Percentiles rank a stretch among this genome's conserved stretches.
Evolutionary conservation across 768 basidiomycete species (phyloP).

Genomic region (Tricholoma hemisulphureum): DNA sequence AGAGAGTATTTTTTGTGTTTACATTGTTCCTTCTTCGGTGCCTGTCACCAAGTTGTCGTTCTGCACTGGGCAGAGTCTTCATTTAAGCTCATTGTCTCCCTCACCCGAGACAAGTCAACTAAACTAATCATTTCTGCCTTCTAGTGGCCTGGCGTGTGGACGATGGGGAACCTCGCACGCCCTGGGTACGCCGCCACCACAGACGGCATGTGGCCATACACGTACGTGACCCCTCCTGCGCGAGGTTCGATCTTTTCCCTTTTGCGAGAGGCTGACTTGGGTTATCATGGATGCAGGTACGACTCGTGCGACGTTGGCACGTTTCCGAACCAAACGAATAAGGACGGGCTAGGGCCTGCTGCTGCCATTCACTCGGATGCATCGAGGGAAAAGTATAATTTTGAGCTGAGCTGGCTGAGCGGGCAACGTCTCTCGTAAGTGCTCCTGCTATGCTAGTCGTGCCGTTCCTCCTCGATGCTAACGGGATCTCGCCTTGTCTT

Average conservation of each 20-base stretch:
- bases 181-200: conserved; percentile 79
- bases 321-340: conserved; percentile 64
- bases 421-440: conserved; percentile 76
- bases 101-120: too few relatives aligned
- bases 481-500: not conserved
- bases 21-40: too few relatives aligned
- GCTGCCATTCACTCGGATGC: conserved; percentile 56
- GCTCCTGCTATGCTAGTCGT: not conserved
- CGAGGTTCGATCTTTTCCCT: too few relatives aligned
- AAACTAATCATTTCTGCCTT: not conserved
- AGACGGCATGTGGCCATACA: conserved; percentile 84
- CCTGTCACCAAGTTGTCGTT: too few relatives aligned
- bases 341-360: conserved; percentile 52
- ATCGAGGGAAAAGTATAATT: conserved; percentile 51
- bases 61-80: too few relatives aligned
- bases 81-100: too few relatives aligned
- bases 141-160: conserved; percentile 87
- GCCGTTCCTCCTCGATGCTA: not conserved
- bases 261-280: too few relatives aligned
- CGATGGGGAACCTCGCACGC: conserved; percentile 83
- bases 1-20: too few relatives aligned
- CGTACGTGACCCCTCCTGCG: conserved; percentile 38
- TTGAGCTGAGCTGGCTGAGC: conserved; percentile 66
- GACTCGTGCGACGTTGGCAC: conserved; percentile 76
- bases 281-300: too few relatives aligned